phyloP scores from a whole-genome alignment of 306 rosid species.

The Rosa chinensis region DNA sequence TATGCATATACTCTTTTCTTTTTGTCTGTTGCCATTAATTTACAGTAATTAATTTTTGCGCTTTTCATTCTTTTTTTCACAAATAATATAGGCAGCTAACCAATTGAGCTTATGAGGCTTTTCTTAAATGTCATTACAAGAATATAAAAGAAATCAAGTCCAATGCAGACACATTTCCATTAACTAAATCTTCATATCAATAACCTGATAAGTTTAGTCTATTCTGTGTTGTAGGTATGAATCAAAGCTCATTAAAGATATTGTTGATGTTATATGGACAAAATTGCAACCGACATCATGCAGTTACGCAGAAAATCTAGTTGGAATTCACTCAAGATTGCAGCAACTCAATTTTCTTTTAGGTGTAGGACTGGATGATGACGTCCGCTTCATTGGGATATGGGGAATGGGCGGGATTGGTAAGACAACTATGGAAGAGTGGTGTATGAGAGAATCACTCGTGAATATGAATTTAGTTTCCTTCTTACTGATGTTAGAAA shows the following conservation, averaged over 20 bases:
- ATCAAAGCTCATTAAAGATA: neutral
- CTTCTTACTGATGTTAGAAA: neutral
- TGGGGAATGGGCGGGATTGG: neutral
- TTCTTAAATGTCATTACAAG: too few relatives aligned
- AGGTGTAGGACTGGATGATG: neutral
- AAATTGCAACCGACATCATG: neutral
- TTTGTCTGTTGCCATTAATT: too few relatives aligned
- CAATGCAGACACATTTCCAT: neutral
- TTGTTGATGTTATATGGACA: neutral
- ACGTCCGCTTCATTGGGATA: neutral
- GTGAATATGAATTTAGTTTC: neutral
- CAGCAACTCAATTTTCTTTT: neutral
- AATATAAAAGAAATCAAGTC: neutral
- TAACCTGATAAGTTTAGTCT: neutral
- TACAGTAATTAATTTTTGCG: too few relatives aligned
- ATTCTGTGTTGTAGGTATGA: neutral
- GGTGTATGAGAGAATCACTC: too few relatives aligned
- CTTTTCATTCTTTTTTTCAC: too few relatives aligned
- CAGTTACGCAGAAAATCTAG: neutral
- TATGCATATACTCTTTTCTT: too few relatives aligned
- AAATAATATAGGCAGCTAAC: too few relatives aligned
- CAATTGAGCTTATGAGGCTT: too few relatives aligned
- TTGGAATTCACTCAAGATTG: neutral
- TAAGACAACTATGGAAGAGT: too few relatives aligned
- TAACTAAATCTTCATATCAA: neutral